Evolutionary conservation across 1,284 basidiomycete species (phyloP), one percentile per base, ranked within the genome.

Genomic region (Fomitiporia mediterranea): DNA sequence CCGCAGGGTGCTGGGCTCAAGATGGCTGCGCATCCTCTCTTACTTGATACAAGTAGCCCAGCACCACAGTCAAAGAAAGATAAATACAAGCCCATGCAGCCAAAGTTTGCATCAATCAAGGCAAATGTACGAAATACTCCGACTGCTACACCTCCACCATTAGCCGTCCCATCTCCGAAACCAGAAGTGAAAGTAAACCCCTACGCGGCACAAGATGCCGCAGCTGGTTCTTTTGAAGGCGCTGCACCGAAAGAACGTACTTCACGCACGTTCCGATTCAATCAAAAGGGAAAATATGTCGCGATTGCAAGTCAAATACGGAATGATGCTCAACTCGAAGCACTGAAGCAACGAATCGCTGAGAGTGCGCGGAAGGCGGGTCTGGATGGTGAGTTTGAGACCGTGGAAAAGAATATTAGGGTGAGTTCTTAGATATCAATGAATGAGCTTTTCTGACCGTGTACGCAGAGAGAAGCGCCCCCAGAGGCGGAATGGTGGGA

Each of bases 401-500:
- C 82, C 0, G 73, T 96, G 35, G 95, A 97, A 72, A 91, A 91
- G 72, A 84, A 83, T 60, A 82, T 95, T 62, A 84, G 89, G 74
- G 91, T 89, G 51, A 32, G 39, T 34, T 13, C 37, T 30, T 17
- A 43, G 52, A 34, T 42, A n/a, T 25, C 30, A 40, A 42, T 23
- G 15, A 21, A 43, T 17, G 23, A 60, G 53, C 53, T 62, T 27
- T 64, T 46, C 48, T 30, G 4, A 46, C 42, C 8, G 11, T 58
- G 21, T 50, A 15, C 53, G 32, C 65, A 94, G 85, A 80, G 94
- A 43, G 82, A 84, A 56, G 79, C 87, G 0, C 96, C 96, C 3
- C 97, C 96, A 0, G 86, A 84, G 4, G 81, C 89, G 6, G 96
- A 99, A 70, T 99, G 96, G 96, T 99, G 97, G 96, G 97, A 99